Evolutionary conservation across 768 basidiomycete species (phyloP), one percentile per base, ranked within the genome.

Genomic region (Macrolepiota dolichaula): DNA sequence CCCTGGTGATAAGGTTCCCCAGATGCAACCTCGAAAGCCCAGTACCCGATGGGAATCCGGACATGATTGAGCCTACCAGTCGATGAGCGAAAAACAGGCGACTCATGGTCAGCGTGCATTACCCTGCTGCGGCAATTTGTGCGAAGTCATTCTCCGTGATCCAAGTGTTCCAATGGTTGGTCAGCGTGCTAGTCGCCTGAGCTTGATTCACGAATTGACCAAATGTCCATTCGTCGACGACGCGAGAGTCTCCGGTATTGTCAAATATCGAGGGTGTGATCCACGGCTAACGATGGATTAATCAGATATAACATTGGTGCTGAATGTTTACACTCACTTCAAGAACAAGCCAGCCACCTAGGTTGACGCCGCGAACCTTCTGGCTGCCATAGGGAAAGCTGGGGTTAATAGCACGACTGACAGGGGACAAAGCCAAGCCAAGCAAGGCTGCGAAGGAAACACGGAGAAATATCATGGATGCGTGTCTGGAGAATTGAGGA

Each of bases 31-130:
- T 95, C 92, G 67, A 88, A 93, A 1, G 90, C 92, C 92, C 92
- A 96, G 72, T 91, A 96, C 12, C 93, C 94, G 47, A 96, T 91
- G 13, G 92, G 92, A 38, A 94, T 68, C 50, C 92, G 85, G 59
- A 94, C 88, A 71, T 92, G 91, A 68, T 92, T 94, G 56, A 93
- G 76, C 15, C 91, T 90, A 67, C n/a, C 61, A 63, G 51, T 53
- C 37, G 42, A 38, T 59, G 50, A 50, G 38, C 56, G 57, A 50
- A 54, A 38, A 58, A 57, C 27, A 58, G 44, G 29, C 56, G n/a
- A 35, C 32, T 46, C 29, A 9, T 24, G 3, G 24, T 47, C 61
- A 62, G 59, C 52, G 55, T 59, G 61, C 72, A 73, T 24, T 70
- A 89, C 90, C 90, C 89, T 5, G 91, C 91, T 47, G 81, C 85